Evolutionary conservation across 805 yeast genomes (phyloP).

Genomic region (Saccharomycopsis guyanensis): DNA sequence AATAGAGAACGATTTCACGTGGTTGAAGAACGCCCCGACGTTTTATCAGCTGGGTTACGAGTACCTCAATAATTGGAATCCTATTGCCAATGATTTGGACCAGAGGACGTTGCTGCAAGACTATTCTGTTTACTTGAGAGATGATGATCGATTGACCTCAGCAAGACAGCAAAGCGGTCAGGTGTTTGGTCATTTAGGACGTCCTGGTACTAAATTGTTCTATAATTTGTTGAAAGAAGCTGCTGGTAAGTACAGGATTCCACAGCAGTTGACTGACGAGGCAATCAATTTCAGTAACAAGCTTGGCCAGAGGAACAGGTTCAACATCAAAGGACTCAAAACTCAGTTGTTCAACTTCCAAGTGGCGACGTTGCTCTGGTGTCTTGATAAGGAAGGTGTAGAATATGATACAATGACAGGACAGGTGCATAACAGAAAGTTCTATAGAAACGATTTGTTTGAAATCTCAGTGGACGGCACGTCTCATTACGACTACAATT

Average conservation of each 20-base stretch:
- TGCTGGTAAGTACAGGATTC: conserved; percentile 11
- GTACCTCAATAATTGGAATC: conserved; percentile 14
- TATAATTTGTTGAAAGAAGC: conserved; percentile 19
- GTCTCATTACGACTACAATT: conserved; percentile 28
- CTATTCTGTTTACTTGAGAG: not conserved
- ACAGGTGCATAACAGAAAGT: conserved; percentile 23
- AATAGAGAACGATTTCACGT: not conserved
- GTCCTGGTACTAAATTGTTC: conserved; percentile 17
- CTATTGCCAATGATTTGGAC: not conserved
- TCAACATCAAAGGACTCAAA: conserved; percentile 30
- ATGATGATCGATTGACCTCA: not conserved
- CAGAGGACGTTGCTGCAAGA: not conserved
- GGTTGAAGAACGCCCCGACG: conserved; percentile 9
- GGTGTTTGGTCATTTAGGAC: conserved; percentile 9
- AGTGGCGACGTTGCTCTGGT: conserved; percentile 48
- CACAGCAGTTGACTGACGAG: not conserved
- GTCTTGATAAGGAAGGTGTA: conserved; percentile 43
- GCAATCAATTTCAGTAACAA: not conserved
- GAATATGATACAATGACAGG: conserved; percentile 27
- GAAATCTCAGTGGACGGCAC: conserved; percentile 22
- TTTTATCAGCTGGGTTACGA: conserved; percentile 20
- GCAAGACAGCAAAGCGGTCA: conserved; percentile 1
- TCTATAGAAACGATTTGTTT: conserved; percentile 21
- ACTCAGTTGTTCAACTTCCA: conserved; percentile 44
- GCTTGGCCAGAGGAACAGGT: not conserved